Percentiles rank a stretch among this genome's conserved stretches.
phyloP scores from a whole-genome alignment of 768 basidiomycete species.

The Hysterangium stoloniferum region DNA sequence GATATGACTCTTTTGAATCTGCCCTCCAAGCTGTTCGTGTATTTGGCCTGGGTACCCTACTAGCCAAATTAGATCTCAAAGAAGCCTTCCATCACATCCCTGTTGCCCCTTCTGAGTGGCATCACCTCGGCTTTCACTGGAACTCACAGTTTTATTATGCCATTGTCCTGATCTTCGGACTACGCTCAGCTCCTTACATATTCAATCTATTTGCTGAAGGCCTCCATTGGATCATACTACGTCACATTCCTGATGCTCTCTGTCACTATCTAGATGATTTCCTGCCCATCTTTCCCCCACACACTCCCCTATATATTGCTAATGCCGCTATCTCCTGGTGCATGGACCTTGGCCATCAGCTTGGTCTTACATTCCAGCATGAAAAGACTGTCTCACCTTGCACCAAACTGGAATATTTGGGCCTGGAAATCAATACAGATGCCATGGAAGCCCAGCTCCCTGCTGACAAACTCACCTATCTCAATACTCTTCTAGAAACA shows the following conservation, averaged over 20 bases:
- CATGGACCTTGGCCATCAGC: neutral
- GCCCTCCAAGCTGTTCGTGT: neutral
- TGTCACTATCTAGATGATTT: neutral
- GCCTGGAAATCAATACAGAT: neutral
- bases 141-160: neutral
- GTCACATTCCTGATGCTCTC: neutral
- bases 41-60: slow-evolving; percentile 17
- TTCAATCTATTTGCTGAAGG: slow-evolving; percentile 29
- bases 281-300: neutral
- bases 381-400: slow-evolving; percentile 20
- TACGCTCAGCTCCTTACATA: slow-evolving; percentile 31
- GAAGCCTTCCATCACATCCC: slow-evolving; percentile 32
- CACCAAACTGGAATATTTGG: slow-evolving; percentile 16
- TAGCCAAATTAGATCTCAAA: slow-evolving; percentile 31
- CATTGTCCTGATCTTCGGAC: slow-evolving; percentile 26
- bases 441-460: slow-evolving; percentile 26
- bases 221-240: neutral
- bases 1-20: slow-evolving; percentile 23
- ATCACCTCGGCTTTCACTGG: slow-evolving; percentile 18
- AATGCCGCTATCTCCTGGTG: neutral
- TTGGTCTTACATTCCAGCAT: slow-evolving; percentile 18
- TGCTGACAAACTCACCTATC: slow-evolving; percentile 19
- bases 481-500: slow-evolving; percentile 25
- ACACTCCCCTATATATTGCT: neutral
- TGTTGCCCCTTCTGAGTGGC: slow-evolving; percentile 24